These are phyloP conservation scores for Thelephora ganbajun DNA, from an alignment of 768 basidiomycete species.

Conservation along the genomic window DNA sequence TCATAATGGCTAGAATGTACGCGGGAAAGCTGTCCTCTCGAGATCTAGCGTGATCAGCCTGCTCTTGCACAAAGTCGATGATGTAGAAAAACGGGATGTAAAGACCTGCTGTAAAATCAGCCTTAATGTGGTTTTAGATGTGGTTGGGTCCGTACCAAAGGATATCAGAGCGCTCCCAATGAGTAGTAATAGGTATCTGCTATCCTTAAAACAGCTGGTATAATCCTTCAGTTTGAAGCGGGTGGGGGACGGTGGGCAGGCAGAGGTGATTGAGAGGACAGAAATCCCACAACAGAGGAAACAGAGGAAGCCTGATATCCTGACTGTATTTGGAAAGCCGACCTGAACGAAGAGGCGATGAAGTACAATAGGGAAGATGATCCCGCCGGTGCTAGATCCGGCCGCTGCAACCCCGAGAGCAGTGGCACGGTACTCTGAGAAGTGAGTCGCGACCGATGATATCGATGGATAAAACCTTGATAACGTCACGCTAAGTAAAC, in stretches of 20 bases:
- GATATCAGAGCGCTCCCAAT: slow-evolving; percentile 44
- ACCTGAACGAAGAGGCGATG: slow-evolving; percentile 37
- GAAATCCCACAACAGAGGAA: slow-evolving; percentile 33
- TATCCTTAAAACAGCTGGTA: slow-evolving; percentile 26
- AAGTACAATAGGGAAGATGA: slow-evolving; percentile 54
- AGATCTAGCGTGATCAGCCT: slow-evolving; percentile 17
- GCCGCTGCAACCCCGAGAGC: slow-evolving; percentile 59
- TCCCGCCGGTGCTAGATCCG: slow-evolving; percentile 57
- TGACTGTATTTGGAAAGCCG: slow-evolving; percentile 52
- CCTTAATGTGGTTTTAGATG: neutral
- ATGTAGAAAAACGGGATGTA: slow-evolving; percentile 67
- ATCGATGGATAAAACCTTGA: slow-evolving; percentile 60
- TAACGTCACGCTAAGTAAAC: slow-evolving; percentile 3
- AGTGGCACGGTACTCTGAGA: slow-evolving; percentile 49
- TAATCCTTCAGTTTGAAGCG: slow-evolving; percentile 12
- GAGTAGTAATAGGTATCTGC: slow-evolving; percentile 37
- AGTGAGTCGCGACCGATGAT: slow-evolving; percentile 53
- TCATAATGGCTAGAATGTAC: slow-evolving; percentile 51
- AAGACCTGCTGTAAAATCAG: slow-evolving; percentile 28
- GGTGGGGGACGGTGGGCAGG: slow-evolving; percentile 12
- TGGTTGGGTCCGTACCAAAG: slow-evolving; percentile 30
- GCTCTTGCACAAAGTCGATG: slow-evolving; percentile 37
- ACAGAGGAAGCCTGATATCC: slow-evolving; percentile 39
- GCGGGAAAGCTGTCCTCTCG: slow-evolving; percentile 22
- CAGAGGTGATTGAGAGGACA: slow-evolving; percentile 28